Evolutionary conservation across 2,329 filamentous ascomycete genomes (phyloP).

Genomic region (Chaetomium sp.): DNA sequence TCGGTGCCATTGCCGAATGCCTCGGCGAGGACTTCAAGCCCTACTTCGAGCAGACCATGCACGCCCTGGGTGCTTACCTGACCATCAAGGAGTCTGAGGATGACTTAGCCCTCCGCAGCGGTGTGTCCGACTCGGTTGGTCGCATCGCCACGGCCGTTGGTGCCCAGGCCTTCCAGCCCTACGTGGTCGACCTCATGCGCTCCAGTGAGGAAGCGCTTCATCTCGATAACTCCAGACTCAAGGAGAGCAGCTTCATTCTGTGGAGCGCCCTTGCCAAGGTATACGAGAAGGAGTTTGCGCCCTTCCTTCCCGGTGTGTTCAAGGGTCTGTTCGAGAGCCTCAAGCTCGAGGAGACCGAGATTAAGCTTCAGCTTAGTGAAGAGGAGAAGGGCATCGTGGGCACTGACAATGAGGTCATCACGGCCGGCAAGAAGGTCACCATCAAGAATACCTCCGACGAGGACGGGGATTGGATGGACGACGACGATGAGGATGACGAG

Average conservation of each 20-base stretch:
- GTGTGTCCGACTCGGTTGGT: conserved; percentile 87
- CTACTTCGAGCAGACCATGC: conserved; percentile 90
- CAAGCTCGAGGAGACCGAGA: conserved; percentile 82
- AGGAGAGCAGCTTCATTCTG: conserved; percentile 94
- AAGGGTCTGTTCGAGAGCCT: conserved; percentile 77
- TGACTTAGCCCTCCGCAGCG: conserved; percentile 81
- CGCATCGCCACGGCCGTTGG: conserved; percentile 89
- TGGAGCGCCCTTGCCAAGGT: conserved; percentile 95
- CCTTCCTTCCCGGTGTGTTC: conserved; percentile 72
- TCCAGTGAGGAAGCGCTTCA: conserved; percentile 86
- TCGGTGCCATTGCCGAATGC: conserved; percentile 84
- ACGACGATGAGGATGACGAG: conserved; percentile 55
- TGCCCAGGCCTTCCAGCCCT: conserved; percentile 78
- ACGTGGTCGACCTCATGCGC: conserved; percentile 83
- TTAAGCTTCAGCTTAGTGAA: conserved; percentile 68
- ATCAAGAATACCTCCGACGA: conserved; percentile 56
- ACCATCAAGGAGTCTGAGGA: conserved; percentile 83
- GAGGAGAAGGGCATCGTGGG: conserved; percentile 68
- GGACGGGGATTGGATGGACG: conserved; percentile 51
- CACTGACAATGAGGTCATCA: conserved; percentile 58
- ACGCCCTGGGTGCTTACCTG: conserved; percentile 76
- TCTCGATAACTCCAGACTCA: conserved; percentile 81
- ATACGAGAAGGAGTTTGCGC: conserved; percentile 75
- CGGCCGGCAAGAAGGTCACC: conserved; percentile 81
- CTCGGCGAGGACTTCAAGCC: conserved; percentile 77